Evolutionary conservation across 768 basidiomycete species (phyloP).

Genomic region (Strobilomyces confusus): DNA sequence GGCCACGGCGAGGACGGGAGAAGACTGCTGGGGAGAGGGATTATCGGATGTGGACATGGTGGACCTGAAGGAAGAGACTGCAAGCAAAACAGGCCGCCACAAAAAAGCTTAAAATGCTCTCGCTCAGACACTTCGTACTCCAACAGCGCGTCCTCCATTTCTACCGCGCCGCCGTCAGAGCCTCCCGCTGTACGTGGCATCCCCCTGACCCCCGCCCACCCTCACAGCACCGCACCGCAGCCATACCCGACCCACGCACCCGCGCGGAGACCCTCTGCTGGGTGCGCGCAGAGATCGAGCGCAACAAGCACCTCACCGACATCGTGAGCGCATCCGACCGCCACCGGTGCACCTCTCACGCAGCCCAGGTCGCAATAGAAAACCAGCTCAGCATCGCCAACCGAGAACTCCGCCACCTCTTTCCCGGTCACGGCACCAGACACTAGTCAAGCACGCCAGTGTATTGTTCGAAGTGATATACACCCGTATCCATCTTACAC

Average conservation of each 20-base stretch:
- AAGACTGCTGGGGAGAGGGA: constrained; percentile 11
- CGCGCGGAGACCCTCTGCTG: constrained; percentile 66
- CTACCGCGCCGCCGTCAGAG: constrained; percentile 67
- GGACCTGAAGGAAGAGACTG: constrained; percentile 12
- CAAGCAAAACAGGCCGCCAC: constrained; percentile 16
- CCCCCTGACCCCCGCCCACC: not conserved
- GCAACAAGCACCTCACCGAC: constrained; percentile 54
- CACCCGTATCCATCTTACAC: not conserved
- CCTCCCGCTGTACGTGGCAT: constrained; percentile 53
- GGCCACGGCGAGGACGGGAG: constrained; percentile 27
- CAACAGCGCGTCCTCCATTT: constrained; percentile 55
- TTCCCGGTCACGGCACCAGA: constrained; percentile 34
- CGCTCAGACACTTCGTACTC: constrained; percentile 75
- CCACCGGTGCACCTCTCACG: constrained; percentile 9
- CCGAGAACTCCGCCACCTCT: constrained; percentile 58
- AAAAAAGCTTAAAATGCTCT: constrained; percentile 28
- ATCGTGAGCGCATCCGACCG: constrained; percentile 36
- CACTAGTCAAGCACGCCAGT: not conserved
- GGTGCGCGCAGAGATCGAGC: constrained; percentile 71
- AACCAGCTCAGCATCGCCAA: constrained; percentile 51
- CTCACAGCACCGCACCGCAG: constrained; percentile 34
- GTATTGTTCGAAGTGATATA: constrained; percentile 2
- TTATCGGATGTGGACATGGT: constrained; percentile 35
- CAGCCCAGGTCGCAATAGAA: constrained; percentile 52
- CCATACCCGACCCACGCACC: constrained; percentile 55